Percentiles rank a stretch among this genome's conserved stretches.
phyloP scores from a whole-genome alignment of 495 filamentous ascomycete species.

The Trichoderma erinaceum region DNA sequence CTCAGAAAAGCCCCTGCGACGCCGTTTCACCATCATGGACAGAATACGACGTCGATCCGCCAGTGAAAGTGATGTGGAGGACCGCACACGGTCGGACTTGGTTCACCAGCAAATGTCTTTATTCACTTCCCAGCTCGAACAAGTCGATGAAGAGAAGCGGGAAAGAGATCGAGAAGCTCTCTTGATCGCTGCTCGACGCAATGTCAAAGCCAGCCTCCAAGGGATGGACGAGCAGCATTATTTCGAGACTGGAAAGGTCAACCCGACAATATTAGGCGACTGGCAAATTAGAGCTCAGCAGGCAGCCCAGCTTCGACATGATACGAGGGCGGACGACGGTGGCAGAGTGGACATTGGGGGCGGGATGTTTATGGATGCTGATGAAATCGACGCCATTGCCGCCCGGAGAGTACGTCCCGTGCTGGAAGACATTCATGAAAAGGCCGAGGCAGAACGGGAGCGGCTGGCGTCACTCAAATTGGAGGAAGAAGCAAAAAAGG shows the following conservation, averaged over 20 bases:
- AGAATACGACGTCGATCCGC: conserved; percentile 58
- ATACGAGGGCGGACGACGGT: conserved; percentile 46
- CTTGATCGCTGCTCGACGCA: conserved; percentile 73
- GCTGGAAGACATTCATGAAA: conserved; percentile 80
- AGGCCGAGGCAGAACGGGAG: conserved; percentile 59
- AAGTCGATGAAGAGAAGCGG: conserved; percentile 71
- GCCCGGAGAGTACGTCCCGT: conserved; percentile 76
- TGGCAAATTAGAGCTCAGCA: conserved; percentile 73
- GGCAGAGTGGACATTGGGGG: conserved; percentile 75
- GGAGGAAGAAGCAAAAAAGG: conserved; percentile 44
- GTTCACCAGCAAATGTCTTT: conserved; percentile 77
- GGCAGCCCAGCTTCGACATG: conserved; percentile 59
- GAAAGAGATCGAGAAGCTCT: conserved; percentile 64
- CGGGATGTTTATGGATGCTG: conserved; percentile 69
- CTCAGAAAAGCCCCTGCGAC: conserved; percentile 35
- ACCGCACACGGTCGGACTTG: conserved; percentile 59
- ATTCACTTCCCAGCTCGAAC: conserved; percentile 59
- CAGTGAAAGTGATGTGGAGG: conserved; percentile 63
- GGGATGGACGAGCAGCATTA: conserved; percentile 75
- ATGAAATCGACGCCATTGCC: conserved; percentile 76
- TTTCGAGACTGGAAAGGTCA: conserved; percentile 68
- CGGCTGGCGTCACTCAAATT: conserved; percentile 47
- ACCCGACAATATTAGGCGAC: conserved; percentile 60
- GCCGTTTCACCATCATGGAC: conserved; percentile 50
- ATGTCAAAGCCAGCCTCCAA: conserved; percentile 70